phyloP scores from a whole-genome alignment of 371 early-diverging fungal species.

The Zychaea mexicana region DNA sequence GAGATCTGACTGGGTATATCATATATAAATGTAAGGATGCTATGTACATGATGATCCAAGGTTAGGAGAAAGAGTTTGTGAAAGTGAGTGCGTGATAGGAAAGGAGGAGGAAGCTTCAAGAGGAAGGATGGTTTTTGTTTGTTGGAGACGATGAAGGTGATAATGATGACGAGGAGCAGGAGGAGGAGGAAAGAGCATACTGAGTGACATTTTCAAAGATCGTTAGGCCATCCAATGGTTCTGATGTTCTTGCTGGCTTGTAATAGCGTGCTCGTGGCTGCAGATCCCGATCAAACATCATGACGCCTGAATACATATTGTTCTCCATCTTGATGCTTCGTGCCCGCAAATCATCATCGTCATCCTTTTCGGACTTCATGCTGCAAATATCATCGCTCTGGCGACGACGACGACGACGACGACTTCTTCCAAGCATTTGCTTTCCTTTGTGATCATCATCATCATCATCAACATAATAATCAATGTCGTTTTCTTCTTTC shows the following conservation, averaged over 20 bases:
- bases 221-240: constrained; percentile 15
- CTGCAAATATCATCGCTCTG: too few relatives aligned
- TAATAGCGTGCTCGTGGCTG: constrained; percentile 26
- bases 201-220: constrained; percentile 18
- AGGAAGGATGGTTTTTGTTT: too few relatives aligned
- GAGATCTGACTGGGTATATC: too few relatives aligned
- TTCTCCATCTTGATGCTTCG: constrained; percentile 24
- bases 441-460: too few relatives aligned
- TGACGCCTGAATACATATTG: constrained; percentile 27
- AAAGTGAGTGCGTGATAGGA: not conserved
- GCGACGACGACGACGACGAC: too few relatives aligned
- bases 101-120: not conserved
- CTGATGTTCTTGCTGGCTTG: constrained; percentile 11
- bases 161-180: not conserved
- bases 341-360: not conserved
- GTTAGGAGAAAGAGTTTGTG: too few relatives aligned
- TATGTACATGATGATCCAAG: too few relatives aligned
- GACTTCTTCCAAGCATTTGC: too few relatives aligned
- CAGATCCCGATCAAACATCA: constrained; percentile 29
- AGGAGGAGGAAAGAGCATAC: not conserved
- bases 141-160: not conserved
- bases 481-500: not conserved
- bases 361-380: too few relatives aligned
- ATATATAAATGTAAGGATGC: too few relatives aligned
- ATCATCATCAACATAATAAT: not conserved